These are phyloP conservation scores for Thozetella sp. DNA, from an alignment of 495 filamentous ascomycete genomes.

Conservation along the genomic window DNA sequence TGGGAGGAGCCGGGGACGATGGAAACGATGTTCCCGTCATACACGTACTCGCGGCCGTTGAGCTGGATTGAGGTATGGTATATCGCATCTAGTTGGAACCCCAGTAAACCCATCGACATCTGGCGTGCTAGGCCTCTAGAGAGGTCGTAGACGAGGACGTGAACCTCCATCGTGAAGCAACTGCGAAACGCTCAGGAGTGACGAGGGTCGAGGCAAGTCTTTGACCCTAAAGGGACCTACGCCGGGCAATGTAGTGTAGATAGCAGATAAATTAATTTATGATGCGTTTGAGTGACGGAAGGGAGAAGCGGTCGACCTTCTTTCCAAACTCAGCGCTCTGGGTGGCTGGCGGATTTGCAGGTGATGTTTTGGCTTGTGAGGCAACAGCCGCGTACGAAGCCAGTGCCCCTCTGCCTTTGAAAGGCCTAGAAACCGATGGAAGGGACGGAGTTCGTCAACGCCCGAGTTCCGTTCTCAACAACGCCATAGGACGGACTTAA, in stretches of 20 bases:
- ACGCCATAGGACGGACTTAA: too few relatives aligned
- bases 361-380: not conserved
- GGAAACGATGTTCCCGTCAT: conserved; percentile 74
- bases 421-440: not conserved
- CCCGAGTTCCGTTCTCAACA: not conserved
- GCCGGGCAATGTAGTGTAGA: too few relatives aligned
- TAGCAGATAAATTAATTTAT: too few relatives aligned
- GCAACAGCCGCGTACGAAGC: conserved; percentile 3
- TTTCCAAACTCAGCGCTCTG: too few relatives aligned
- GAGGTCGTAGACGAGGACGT: conserved; percentile 93
- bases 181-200: too few relatives aligned
- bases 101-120: conserved; percentile 54
- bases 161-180: conserved; percentile 77
- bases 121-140: conserved; percentile 65
- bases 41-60: conserved; percentile 58
- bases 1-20: conserved; percentile 79
- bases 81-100: conserved; percentile 82
- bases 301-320: not conserved
- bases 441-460: not conserved
- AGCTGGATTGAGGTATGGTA: conserved; percentile 92
- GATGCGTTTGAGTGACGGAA: conserved; percentile 2
- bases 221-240: too few relatives aligned
- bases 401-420: not conserved
- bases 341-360: too few relatives aligned
- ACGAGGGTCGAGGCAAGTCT: too few relatives aligned